Conservation (phyloP, 1,284 basidiomycete genomes). For the Cryptococcus maquisensis region DNA sequence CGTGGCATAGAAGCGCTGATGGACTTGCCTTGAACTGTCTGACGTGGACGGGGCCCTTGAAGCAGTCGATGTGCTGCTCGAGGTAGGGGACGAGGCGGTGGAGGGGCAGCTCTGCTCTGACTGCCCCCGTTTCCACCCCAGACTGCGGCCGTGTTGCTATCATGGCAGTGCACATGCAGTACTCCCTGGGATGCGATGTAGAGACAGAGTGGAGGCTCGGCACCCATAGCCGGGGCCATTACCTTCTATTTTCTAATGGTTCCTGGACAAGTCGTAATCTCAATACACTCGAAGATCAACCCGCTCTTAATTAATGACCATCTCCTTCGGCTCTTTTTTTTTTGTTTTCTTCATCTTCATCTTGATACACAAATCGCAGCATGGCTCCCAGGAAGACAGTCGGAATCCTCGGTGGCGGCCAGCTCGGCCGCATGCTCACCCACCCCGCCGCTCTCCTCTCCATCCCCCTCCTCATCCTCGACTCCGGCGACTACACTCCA, state of each 20-base stretch:
- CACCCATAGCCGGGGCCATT: neutral
- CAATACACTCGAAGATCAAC: neutral
- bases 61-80: conserved; percentile 55
- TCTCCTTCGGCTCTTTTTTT: neutral
- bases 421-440: conserved; percentile 95
- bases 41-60: conserved; percentile 66
- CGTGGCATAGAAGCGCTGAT: neutral
- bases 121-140: conserved; percentile 20
- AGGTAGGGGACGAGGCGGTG: conserved; percentile 67
- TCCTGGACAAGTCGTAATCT: neutral
- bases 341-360: neutral
- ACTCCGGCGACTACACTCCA: conserved; percentile 71
- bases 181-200: too few relatives aligned
- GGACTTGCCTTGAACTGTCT: conserved; percentile 84
- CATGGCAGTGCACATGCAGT: neutral
- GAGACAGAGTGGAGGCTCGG: neutral
- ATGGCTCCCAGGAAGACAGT: conserved; percentile 47
- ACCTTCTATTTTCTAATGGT: neutral
- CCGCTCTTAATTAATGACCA: neutral
- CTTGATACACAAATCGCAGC: neutral
- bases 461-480: conserved; percentile 81
- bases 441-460: conserved; percentile 85
- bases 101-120: conserved; percentile 68
- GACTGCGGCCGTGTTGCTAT: neutral
- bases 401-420: conserved; percentile 65